Conservation (phyloP, 768 basidiomycete genomes). For the Tricholoma sp. region DNA sequence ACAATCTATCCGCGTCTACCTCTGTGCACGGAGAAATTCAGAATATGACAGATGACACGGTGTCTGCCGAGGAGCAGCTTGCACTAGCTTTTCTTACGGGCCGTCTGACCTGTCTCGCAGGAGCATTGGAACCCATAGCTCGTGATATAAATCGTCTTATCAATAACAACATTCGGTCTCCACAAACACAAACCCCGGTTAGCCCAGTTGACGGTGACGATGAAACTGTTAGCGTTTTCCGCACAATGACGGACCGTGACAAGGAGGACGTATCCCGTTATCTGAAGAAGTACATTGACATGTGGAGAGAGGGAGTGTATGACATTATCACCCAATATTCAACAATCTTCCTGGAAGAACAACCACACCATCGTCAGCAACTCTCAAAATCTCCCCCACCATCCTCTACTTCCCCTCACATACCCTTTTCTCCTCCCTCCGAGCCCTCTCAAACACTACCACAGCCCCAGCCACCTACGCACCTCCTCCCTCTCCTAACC, state of each 20-base stretch:
- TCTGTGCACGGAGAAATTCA: background rate
- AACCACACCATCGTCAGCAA: conserved; percentile 26
- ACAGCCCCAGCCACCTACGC: conserved; percentile 20
- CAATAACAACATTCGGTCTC: conserved; percentile 31
- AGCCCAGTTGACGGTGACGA: conserved; percentile 38
- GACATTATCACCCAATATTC: conserved; percentile 88
- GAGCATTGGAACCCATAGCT: conserved; percentile 15
- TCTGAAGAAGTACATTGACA: conserved; percentile 82
- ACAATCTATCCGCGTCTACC: background rate
- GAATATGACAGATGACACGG: conserved; percentile 19
- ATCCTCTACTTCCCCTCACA: background rate
- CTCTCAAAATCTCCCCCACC: conserved; percentile 7
- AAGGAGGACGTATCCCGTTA: conserved; percentile 72
- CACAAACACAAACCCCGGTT: conserved; percentile 40
- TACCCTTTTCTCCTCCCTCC: background rate
- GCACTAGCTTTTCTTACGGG: conserved; percentile 81
- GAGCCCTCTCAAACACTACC: background rate
- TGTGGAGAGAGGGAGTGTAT: conserved; percentile 89
- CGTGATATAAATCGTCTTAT: conserved; percentile 17
- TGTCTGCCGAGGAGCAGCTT: conserved; percentile 66
- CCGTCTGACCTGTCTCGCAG: conserved; percentile 52
- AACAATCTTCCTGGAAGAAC: conserved; percentile 81
- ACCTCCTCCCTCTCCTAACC: conserved; percentile 61
- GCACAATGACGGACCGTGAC: conserved; percentile 35
- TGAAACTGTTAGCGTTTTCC: conserved; percentile 15